phyloP scores from a whole-genome alignment of 148 eudicot genomes.

The Linanthus parryae region DNA sequence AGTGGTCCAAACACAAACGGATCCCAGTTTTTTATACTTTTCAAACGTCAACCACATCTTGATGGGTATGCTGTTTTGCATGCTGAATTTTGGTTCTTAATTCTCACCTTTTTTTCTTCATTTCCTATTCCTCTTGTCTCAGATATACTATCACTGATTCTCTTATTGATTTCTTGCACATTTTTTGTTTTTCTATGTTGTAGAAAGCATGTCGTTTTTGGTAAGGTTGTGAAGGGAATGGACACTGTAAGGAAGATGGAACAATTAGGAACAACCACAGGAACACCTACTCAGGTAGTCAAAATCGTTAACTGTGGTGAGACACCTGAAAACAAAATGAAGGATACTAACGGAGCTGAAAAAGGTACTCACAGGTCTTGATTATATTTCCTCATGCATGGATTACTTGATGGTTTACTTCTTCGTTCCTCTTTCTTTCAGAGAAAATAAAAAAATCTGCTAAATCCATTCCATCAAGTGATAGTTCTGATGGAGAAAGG shows the following conservation, averaged over 20 bases:
- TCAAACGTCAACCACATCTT: slow-evolving; percentile 82
- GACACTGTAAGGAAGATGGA: slow-evolving; percentile 79
- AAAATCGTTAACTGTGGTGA: slow-evolving; percentile 85
- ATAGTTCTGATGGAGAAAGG: slow-evolving; percentile 50
- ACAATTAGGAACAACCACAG: slow-evolving; percentile 58
- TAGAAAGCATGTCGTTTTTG: slow-evolving; percentile 98
- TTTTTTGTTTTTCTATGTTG: slow-evolving; percentile 11
- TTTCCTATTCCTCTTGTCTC: neutral
- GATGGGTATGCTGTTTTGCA: slow-evolving; percentile 53
- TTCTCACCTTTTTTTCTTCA: neutral
- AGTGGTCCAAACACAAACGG: slow-evolving; percentile 88
- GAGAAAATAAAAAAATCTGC: slow-evolving; percentile 53
- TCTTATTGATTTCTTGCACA: no score
- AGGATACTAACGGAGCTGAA: slow-evolving; percentile 28
- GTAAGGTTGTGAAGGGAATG: slow-evolving; percentile 81
- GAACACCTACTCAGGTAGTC: slow-evolving; percentile 51
- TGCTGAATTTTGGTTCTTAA: neutral
- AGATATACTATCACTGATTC: neutral
- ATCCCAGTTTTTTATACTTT: slow-evolving; percentile 86
- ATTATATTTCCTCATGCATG: neutral
- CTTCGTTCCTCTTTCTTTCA: slow-evolving; percentile 19
- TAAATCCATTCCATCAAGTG: slow-evolving; percentile 45
- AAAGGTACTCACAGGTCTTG: slow-evolving; percentile 49
- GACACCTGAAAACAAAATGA: slow-evolving; percentile 34
- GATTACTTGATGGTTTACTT: slow-evolving; percentile 4